Evolutionary conservation across 2,329 filamentous ascomycete genomes (phyloP).

Genomic region (Paramyrothecium sp.): DNA sequence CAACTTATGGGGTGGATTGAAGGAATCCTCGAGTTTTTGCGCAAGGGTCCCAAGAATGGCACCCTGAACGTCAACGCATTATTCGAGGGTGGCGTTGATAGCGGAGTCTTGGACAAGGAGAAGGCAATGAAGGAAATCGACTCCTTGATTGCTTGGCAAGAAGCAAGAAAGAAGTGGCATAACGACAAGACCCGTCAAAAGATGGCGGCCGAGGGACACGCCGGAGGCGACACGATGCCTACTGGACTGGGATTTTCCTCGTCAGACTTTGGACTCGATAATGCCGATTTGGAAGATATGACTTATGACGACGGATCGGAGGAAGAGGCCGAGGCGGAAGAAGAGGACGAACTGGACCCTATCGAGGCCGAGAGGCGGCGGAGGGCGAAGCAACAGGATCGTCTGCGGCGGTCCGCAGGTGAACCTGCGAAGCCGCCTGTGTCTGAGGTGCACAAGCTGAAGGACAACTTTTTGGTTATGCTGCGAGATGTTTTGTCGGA

Average conservation of each 20-base stretch:
- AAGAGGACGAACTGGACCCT: conserved; percentile 78
- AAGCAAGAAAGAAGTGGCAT: conserved; percentile 96
- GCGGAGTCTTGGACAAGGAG: conserved; percentile 66
- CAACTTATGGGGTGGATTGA: conserved; percentile 98
- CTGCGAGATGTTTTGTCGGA: conserved; percentile 77
- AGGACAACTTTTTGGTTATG: conserved; percentile 79
- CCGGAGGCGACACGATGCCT: conserved; percentile 45
- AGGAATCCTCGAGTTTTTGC: conserved; percentile 88
- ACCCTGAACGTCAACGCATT: conserved; percentile 93
- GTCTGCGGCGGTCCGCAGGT: conserved; percentile 75
- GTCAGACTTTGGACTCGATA: conserved; percentile 86
- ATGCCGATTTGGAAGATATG: conserved; percentile 83
- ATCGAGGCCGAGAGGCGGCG: conserved; percentile 83
- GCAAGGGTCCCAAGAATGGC: conserved; percentile 80
- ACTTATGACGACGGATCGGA: conserved; percentile 71
- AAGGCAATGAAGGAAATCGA: conserved; percentile 80
- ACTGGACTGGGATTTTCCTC: conserved; percentile 67
- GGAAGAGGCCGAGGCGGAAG: conserved; percentile 68
- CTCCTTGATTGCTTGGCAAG: conserved; percentile 86
- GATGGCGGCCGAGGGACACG: conserved; percentile 80
- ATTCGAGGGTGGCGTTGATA: conserved; percentile 75
- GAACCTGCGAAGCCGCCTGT: conserved; percentile 81
- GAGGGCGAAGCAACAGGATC: conserved; percentile 74
- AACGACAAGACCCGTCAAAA: conserved; percentile 97
- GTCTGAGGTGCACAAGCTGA: conserved; percentile 76